phyloP scores from a whole-genome alignment of 2,329 filamentous ascomycete genomes.

The Calonectria naviculata region DNA sequence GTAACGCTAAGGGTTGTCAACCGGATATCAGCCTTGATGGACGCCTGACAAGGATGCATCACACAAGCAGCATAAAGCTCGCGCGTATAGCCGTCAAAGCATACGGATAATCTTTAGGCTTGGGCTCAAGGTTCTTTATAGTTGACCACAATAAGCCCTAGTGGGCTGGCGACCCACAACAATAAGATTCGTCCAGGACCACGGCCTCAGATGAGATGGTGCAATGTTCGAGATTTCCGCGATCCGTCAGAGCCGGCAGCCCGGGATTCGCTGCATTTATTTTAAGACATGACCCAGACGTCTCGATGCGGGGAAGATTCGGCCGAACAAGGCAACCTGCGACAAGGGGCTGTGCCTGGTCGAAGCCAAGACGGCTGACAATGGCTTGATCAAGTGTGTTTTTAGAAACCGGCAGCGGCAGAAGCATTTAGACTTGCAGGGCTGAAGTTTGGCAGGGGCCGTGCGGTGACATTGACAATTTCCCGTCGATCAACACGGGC shows the following conservation, averaged over 20 bases:
- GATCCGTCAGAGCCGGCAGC: neutral
- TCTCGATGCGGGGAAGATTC: neutral
- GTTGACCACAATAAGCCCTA: neutral
- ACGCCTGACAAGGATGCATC: too few relatives aligned
- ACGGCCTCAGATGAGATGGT: neutral
- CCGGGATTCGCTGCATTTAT: neutral
- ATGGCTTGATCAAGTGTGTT: neutral
- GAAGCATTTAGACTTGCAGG: neutral
- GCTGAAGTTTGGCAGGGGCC: neutral
- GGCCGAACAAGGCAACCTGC: neutral
- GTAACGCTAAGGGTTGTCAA: too few relatives aligned
- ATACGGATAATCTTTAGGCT: neutral
- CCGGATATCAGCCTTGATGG: too few relatives aligned
- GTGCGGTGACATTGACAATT: neutral
- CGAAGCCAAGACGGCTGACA: neutral
- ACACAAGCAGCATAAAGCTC: too few relatives aligned
- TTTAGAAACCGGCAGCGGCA: neutral
- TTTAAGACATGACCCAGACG: neutral
- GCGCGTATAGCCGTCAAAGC: too few relatives aligned
- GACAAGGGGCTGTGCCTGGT: neutral
- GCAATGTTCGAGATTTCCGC: neutral
- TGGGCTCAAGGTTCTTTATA: neutral
- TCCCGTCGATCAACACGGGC: neutral
- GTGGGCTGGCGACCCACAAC: neutral
- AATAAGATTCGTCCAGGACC: neutral